Evolutionary conservation across 2,329 filamentous ascomycete genomes (phyloP).

Genomic region (Trichoderma sp.): DNA sequence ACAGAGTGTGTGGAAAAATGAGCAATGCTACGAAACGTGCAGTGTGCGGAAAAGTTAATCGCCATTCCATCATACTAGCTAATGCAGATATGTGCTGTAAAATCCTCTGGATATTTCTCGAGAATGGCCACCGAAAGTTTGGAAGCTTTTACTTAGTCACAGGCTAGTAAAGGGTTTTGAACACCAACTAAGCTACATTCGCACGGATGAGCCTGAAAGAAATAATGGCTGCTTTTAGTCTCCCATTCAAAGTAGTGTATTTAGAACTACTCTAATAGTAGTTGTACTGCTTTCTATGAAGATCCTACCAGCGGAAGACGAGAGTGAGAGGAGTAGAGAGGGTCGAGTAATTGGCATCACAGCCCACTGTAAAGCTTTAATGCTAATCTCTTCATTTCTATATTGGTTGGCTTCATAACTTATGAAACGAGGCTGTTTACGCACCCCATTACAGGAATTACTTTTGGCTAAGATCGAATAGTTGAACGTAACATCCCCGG

Average conservation of each 20-base stretch:
- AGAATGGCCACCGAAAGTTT: neutral
- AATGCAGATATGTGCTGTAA: neutral
- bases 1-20: neutral
- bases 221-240: neutral
- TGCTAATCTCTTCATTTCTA: neutral
- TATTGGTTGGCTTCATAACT: neutral
- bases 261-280: neutral
- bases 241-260: neutral
- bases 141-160: neutral
- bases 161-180: neutral
- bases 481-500: neutral
- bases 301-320: neutral
- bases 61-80: neutral
- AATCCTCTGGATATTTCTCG: neutral
- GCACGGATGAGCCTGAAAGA: neutral
- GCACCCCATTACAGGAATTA: neutral
- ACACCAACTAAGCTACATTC: neutral
- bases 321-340: neutral
- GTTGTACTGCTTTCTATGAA: neutral
- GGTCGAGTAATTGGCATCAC: neutral
- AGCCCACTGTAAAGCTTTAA: neutral
- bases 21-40: neutral
- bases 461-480: neutral
- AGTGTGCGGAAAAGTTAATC: neutral
- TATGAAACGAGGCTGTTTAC: neutral